Evolutionary conservation across 352 stramenopile genomes (phyloP), one percentile per base, ranked within the genome.

Genomic region (Phytophthora fragariaefolia): DNA sequence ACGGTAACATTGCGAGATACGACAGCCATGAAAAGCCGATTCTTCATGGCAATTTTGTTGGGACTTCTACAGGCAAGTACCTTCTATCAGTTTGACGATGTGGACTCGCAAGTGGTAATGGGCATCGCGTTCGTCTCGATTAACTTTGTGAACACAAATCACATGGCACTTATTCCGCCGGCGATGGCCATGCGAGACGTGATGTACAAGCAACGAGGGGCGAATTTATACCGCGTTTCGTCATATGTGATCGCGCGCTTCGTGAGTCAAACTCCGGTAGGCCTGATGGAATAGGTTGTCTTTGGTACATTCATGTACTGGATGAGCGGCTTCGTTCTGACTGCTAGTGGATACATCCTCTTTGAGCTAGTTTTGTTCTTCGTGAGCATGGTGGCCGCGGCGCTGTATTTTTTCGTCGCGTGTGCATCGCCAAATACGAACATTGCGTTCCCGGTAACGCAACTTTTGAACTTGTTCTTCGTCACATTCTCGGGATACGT

Each of bases 231-330:
- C 55, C 55, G 56, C n/a, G 56, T 32, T 6, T 24, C 45, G 1
- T 64, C 56, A 2, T 64, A 43, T 32, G 56, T 64, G 56, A 30
- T 64, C 22, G 55, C 56, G 7, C 48, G 13, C 18, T 63, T 45
- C 6, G 56, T 18, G 0, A 63, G 56, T 32, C 56, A 63, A n/a
- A 4, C 56, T 15, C 56, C 56, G 10, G 30, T 45, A 8, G 49
- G 55, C 26, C 26, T 63, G n/a, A 27, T 63, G 55, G 57, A 65
- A 20, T 58, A 42, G 54, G 65, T 92, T 7, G 54, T 89, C 12
- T 95, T 93, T 76, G 87, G 82, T 4, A 80, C 76, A 2, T 63
- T 93, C 57, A 57, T 92, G 4, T 95, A 93, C 60, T 95, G 78
- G 70, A 63, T 69, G 51, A 77, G 88, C 40, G 87, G 87, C 5